Base-by-base conservation (phyloP, 164 flowering plant species). In the Chimonanthus praecox region DNA sequence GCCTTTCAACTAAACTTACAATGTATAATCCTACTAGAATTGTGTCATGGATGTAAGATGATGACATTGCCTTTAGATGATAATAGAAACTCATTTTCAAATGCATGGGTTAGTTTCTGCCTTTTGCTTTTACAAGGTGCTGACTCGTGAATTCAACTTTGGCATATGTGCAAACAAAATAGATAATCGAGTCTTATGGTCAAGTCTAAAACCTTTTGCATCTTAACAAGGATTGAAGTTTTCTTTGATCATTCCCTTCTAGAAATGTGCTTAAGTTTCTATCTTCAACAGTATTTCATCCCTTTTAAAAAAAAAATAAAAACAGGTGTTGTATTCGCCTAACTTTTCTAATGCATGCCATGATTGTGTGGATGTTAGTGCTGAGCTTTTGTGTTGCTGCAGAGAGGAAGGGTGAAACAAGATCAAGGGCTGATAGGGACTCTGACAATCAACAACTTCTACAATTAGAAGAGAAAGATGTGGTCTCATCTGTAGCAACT, bases 401-500 rank as follows among this genome's bases (percentile, higher is more conserved):
- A 85, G 98, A 96, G 47, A 94, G 88, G 80, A 92, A 87, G 82
- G 81, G 73, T n/a, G 97, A 90, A 44, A 82, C 88, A 76, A 87
- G 94, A 80, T 79, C 91, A 70, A 88, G 97, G 75, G 78, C 78
- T 49, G 95, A 90, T 75, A 84, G 97, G 60, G 98, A 95, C 3
- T 82, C 94, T 51, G 97, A 93, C 70, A 88, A 90, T 80, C 87
- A 88, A 69, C 97, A 95, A 81, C 94, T 89, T 70, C 77, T 89
- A 77, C 89, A 85, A 83, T 78, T 88, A 78, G 98, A 96, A 79
- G 99, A 94, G 80, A 94, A 94, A 80, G 95, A 92, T 81, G 97
- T 94, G 20, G 97, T 96, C 18, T 92, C 98, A 67, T 92, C 94
- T 73, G 99, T 96, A 16, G 99, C 97, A 68, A 94, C 85, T 67